Evolutionary conservation across 257 asterid genomes (phyloP), one percentile per base, ranked within the genome.

Genomic region (Rehmannia glutinosa): DNA sequence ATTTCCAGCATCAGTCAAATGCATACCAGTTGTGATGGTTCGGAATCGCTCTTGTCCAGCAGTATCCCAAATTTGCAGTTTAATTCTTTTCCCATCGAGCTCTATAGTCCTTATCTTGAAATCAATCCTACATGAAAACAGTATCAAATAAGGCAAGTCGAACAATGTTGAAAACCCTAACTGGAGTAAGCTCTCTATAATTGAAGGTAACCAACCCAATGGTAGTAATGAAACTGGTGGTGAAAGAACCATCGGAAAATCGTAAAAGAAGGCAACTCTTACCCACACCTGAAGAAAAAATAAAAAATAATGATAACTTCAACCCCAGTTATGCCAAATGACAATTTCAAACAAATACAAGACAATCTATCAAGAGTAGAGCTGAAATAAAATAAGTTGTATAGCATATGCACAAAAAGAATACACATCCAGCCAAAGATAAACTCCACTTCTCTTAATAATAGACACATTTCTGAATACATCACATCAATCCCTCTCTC

Each of bases 191-290:
- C 24, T 43, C 67, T 59, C 46, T 38, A 35, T 25, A 41, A 42
- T 43, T 60, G 13, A 49, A 42, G 30, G 53, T 45, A 64, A 67
- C 86, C 68, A 65, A 86, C 92, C 92, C 92, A 49, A 86, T 86
- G 69, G 92, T 86, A 63, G 97, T 88, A 75, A 91, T 91, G 86
- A 91, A 91, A 85, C 97, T 91, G 81, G 97, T 91, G 24, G 97
- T 91, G 89, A 91, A 91, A 80, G 97, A 91, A 70, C 97, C 97
- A 84, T 91, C 97, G 7, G 97, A 91, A 85, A 91, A 91, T 79
- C 97, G 91, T 76, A 91, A 80, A 75, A 91, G 97, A 64, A 91
- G 96, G 89, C 97, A 91, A 88, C 97, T 91, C 90, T 91, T 91
- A 81, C 97, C 97, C 83, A 85, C 92, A 76, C 92, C 92, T 85